Conservation (phyloP, 2,329 filamentous ascomycete species). For the Emmonsia crescens region DNA sequence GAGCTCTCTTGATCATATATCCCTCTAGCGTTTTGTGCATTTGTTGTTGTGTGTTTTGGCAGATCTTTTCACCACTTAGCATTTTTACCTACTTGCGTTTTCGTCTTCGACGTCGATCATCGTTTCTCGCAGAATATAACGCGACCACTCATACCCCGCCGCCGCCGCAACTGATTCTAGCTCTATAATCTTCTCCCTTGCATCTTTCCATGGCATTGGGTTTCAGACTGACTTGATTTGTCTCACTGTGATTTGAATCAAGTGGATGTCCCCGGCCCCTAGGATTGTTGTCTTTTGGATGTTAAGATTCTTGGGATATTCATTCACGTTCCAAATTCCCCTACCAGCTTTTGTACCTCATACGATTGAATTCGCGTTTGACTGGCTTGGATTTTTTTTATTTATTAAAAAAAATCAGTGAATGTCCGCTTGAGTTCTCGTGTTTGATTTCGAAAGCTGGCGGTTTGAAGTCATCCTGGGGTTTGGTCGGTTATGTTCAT, state of each 20-base stretch:
- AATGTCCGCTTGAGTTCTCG: slow-evolving; percentile 5
- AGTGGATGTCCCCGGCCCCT: neutral
- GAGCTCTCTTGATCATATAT: neutral
- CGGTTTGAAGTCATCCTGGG: neutral
- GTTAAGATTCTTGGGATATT: neutral
- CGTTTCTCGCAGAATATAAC: neutral
- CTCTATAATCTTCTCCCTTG: neutral
- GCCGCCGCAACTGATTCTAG: neutral
- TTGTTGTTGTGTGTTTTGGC: neutral
- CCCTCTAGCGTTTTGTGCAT: neutral
- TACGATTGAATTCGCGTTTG: slow-evolving; percentile 1
- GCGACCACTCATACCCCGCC: neutral
- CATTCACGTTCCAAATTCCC: neutral
- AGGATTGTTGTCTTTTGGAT: neutral
- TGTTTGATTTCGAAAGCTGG: neutral
- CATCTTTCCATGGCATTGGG: neutral
- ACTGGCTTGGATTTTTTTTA: neutral
- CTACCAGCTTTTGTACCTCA: neutral
- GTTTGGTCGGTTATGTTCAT: neutral
- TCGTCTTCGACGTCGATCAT: neutral
- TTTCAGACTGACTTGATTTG: slow-evolving; percentile 2
- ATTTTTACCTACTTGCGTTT: neutral
- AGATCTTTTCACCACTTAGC: neutral
- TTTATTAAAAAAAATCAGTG: neutral
- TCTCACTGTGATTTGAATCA: neutral